These are phyloP conservation scores for Chrysoporthe austroafricana DNA, from an alignment of 2,329 filamentous ascomycete species.

Conservation along the genomic window DNA sequence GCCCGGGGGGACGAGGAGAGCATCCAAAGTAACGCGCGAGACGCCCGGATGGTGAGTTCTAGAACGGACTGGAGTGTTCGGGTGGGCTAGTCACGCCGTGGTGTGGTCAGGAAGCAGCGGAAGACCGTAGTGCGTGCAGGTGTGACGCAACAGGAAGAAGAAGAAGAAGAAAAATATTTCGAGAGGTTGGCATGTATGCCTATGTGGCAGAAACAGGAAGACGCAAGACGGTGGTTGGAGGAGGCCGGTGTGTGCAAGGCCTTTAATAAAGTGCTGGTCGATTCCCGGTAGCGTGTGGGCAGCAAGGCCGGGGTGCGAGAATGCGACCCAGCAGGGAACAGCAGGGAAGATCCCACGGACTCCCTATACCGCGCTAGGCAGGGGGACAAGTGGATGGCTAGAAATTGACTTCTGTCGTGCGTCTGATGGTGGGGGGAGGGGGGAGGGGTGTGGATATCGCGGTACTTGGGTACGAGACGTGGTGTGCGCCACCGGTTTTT, in stretches of 20 bases:
- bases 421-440: constrained; percentile 27
- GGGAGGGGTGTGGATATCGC: constrained; percentile 32
- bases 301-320: constrained; percentile 1
- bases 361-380: constrained; percentile 16
- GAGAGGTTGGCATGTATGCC: constrained; percentile 33
- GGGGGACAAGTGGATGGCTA: constrained; percentile 13
- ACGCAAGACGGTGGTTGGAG: constrained; percentile 21
- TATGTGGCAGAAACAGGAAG: constrained; percentile 29
- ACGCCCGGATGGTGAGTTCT: constrained; percentile 43
- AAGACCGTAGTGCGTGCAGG: constrained; percentile 29
- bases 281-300: not conserved
- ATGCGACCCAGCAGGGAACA: not conserved
- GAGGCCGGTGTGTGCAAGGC: constrained; percentile 31
- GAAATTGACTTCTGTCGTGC: constrained; percentile 20
- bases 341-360: constrained; percentile 17
- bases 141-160: not conserved
- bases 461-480: constrained; percentile 21
- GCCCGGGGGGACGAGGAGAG: constrained; percentile 18
- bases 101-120: constrained; percentile 17
- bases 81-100: constrained; percentile 38
- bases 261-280: constrained; percentile 20
- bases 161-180: constrained; percentile 5
- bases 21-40: constrained; percentile 45
- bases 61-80: constrained; percentile 45
- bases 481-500: constrained; percentile 1